Conservation (phyloP, 2,329 filamentous ascomycete species). For the Thelonectria rubi region DNA sequence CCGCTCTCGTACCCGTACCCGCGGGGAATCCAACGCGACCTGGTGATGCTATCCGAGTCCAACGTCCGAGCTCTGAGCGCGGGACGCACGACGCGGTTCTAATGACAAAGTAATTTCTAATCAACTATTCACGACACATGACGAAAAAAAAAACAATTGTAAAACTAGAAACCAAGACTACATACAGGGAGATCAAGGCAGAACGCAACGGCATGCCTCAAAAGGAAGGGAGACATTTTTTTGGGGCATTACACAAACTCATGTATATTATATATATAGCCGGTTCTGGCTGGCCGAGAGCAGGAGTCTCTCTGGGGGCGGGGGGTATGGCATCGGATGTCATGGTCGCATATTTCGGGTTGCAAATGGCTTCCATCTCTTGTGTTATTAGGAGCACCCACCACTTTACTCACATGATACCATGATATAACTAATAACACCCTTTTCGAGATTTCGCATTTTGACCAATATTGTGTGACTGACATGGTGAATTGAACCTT, state of each 20-base stretch:
- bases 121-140: constrained; percentile 1
- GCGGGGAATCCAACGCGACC: background rate
- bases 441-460: too few species aligned
- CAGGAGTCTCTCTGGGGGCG: too few species aligned
- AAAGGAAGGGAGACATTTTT: background rate
- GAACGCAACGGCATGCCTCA: constrained; percentile 7
- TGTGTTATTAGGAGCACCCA: background rate
- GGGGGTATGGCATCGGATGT: background rate
- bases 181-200: background rate
- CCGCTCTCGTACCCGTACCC: background rate
- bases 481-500: too few species aligned
- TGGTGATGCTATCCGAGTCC: background rate
- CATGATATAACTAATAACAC: too few species aligned
- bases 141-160: constrained; percentile 3
- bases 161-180: background rate
- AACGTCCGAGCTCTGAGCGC: constrained; percentile 4
- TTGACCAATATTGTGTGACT: too few species aligned
- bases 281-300: background rate
- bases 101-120: background rate
- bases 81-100: background rate
- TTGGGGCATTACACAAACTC: background rate
- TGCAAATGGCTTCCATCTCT: constrained; percentile 1
- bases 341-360: background rate
- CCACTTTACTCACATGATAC: too few species aligned
- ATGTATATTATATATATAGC: too few species aligned